Evolutionary conservation across 108 stramenopile genomes (phyloP).

Genomic region (Fragilaria radians): DNA sequence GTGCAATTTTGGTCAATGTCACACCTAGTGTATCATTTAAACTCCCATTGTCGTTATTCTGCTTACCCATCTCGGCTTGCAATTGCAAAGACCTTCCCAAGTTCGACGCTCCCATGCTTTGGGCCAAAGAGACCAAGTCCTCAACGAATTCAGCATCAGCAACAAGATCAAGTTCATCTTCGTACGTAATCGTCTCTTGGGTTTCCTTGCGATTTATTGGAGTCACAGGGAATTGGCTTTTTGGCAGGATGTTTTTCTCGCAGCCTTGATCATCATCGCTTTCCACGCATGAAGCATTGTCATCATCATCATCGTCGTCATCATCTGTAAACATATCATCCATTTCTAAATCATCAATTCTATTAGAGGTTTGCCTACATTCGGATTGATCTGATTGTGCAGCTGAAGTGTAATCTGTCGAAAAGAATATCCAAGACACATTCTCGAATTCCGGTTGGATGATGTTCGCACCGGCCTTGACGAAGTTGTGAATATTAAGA

Average conservation of each 20-base stretch:
- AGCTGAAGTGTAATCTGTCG: neutral
- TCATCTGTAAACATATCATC: constrained; percentile 77
- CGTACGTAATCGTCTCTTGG: constrained; percentile 56
- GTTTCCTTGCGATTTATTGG: constrained; percentile 54
- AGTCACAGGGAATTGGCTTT: constrained; percentile 12
- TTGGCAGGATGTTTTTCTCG: no score
- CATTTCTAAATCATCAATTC: constrained; percentile 85
- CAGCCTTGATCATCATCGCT: no score
- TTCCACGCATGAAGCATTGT: constrained; percentile 18
- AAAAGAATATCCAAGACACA: constrained; percentile 65
- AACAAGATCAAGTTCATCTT: constrained; percentile 66
- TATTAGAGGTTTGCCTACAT: constrained; percentile 17
- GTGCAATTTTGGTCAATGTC: neutral
- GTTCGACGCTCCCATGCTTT: constrained; percentile 77
- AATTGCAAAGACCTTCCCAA: constrained; percentile 66
- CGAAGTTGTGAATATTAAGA: constrained; percentile 57
- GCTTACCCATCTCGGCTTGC: constrained; percentile 56
- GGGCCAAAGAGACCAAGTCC: constrained; percentile 74
- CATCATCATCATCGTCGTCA: constrained; percentile 40
- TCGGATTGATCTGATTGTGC: constrained; percentile 8
- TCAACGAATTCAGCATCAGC: constrained; percentile 72
- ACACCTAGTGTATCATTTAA: no score
- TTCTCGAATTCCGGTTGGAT: constrained; percentile 79
- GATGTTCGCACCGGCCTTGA: constrained; percentile 71
- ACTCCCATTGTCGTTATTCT: constrained; percentile 4